A percentile compares a stretch with the other conserved stretches of the same genome.
Evolutionary conservation across 1,284 basidiomycete genomes (phyloP).

Genomic region (Naganishia cerealis): DNA sequence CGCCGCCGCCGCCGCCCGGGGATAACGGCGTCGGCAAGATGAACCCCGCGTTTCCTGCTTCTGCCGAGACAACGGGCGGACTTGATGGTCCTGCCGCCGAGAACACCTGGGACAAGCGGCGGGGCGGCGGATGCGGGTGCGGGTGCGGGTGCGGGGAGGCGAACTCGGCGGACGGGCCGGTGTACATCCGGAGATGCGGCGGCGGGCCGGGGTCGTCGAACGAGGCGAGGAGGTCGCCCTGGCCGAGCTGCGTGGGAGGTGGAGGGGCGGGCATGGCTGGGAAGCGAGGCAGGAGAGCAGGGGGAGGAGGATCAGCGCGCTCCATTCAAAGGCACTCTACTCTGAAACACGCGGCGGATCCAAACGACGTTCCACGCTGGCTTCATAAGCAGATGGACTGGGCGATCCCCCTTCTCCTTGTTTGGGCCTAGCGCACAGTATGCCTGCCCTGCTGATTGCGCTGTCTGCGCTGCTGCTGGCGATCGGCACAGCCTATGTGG

Average conservation of each 20-base stretch:
- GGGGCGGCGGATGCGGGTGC: constrained; percentile 27
- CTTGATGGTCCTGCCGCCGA: constrained; percentile 21
- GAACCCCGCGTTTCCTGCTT: constrained; percentile 28
- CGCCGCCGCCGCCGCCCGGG: not conserved
- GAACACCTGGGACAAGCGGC: constrained; percentile 28
- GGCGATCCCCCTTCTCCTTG: too few species aligned
- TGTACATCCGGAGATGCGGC: constrained; percentile 21
- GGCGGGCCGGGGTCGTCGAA: not conserved
- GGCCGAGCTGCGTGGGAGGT: not conserved
- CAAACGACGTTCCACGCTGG: too few species aligned
- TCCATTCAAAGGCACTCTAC: too few species aligned
- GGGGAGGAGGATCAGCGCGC: too few species aligned
- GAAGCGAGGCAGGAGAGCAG: too few species aligned
- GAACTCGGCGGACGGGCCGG: constrained; percentile 15
- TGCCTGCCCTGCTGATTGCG: not conserved
- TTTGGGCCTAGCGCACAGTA: too few species aligned
- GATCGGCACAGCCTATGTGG: constrained; percentile 30
- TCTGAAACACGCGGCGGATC: too few species aligned
- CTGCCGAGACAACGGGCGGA: constrained; percentile 28
- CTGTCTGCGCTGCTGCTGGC: not conserved
- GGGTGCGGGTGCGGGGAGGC: constrained; percentile 33
- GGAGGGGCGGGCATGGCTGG: not conserved
- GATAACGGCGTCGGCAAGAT: constrained; percentile 6
- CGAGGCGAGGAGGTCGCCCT: not conserved
- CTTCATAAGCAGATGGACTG: too few species aligned